phyloP scores from a whole-genome alignment of 2,329 filamentous ascomycete genomes.

The Elsinoe arachidis region DNA sequence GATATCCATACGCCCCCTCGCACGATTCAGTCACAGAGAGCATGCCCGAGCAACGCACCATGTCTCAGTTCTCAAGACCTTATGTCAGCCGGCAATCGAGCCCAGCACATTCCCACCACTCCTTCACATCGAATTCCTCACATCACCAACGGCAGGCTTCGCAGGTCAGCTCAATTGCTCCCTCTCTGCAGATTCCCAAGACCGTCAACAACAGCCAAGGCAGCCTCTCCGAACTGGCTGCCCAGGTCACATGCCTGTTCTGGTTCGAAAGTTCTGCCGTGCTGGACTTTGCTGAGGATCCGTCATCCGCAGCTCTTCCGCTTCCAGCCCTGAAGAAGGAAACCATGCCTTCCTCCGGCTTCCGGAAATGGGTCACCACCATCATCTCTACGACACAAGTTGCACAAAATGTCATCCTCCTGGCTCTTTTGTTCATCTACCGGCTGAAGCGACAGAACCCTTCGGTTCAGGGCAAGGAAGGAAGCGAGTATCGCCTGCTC shows the following conservation, averaged over 20 bases:
- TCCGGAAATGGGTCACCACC: slow-evolving; percentile 87
- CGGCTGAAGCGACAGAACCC: slow-evolving; percentile 85
- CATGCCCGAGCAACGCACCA: background rate
- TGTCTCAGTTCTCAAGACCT: slow-evolving; percentile 7
- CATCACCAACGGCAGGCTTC: slow-evolving; percentile 19
- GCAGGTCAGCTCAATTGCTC: slow-evolving; percentile 34
- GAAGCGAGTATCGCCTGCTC: slow-evolving; percentile 85
- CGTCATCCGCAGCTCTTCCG: slow-evolving; percentile 17
- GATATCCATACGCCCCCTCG: slow-evolving; percentile 2
- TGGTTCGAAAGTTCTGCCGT: slow-evolving; percentile 91
- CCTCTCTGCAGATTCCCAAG: slow-evolving; percentile 59
- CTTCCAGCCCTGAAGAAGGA: slow-evolving; percentile 55
- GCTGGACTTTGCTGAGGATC: slow-evolving; percentile 62
- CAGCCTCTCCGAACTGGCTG: slow-evolving; percentile 72
- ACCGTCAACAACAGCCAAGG: slow-evolving; percentile 69
- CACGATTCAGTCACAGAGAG: slow-evolving; percentile 13
- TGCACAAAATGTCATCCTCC: slow-evolving; percentile 84
- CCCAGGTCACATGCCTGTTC: slow-evolving; percentile 88
- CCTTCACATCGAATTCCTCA: slow-evolving; percentile 8
- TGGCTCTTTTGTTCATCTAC: slow-evolving; percentile 89
- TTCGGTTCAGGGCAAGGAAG: slow-evolving; percentile 77
- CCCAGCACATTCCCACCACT: slow-evolving; percentile 11
- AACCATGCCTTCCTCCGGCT: slow-evolving; percentile 68
- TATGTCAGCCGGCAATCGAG: slow-evolving; percentile 11
- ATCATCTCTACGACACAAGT: slow-evolving; percentile 93